These are phyloP conservation scores for Yarrowia divulgata DNA, from an alignment of 805 yeast genomes.

Conservation along the genomic window DNA sequence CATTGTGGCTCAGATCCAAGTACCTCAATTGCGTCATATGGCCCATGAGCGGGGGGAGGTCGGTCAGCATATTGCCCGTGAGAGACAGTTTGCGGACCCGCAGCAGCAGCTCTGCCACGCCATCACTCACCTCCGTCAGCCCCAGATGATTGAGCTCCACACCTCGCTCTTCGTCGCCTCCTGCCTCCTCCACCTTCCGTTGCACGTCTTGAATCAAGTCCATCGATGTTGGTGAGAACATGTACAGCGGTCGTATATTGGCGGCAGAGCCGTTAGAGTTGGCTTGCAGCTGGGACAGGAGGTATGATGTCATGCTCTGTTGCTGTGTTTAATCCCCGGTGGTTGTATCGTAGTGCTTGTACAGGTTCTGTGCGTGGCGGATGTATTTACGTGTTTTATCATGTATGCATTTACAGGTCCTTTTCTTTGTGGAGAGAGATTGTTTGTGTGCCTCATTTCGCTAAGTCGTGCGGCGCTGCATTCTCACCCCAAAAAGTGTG, in stretches of 20 bases:
- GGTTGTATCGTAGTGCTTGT: too few relatives aligned
- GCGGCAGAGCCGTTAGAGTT: conserved; percentile 21
- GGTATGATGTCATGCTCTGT: conserved; percentile 1
- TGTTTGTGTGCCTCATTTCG: too few relatives aligned
- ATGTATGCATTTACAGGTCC: too few relatives aligned
- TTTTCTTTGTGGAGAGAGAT: too few relatives aligned
- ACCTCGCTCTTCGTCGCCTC: conserved; percentile 28
- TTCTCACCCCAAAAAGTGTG: too few relatives aligned
- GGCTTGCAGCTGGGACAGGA: conserved; percentile 16
- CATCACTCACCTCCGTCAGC: conserved; percentile 53
- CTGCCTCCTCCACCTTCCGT: conserved; percentile 39
- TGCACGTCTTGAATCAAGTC: conserved; percentile 31
- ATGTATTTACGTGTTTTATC: too few relatives aligned
- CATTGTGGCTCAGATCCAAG: conserved; percentile 71
- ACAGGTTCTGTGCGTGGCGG: neutral
- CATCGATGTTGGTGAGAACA: conserved; percentile 9
- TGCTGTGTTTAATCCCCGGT: neutral
- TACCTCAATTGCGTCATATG: conserved; percentile 58
- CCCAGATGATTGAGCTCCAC: conserved; percentile 54
- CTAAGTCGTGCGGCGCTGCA: too few relatives aligned
- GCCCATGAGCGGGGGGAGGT: conserved; percentile 58
- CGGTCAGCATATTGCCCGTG: conserved; percentile 58
- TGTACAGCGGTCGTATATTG: conserved; percentile 5
- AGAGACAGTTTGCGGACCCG: conserved; percentile 61
- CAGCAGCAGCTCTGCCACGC: conserved; percentile 52